A percentile compares a stretch with the other conserved stretches of the same genome.
Evolutionary conservation across 2,329 filamentous ascomycete genomes (phyloP).

Genomic region (Aureobasidium leucospermi): DNA sequence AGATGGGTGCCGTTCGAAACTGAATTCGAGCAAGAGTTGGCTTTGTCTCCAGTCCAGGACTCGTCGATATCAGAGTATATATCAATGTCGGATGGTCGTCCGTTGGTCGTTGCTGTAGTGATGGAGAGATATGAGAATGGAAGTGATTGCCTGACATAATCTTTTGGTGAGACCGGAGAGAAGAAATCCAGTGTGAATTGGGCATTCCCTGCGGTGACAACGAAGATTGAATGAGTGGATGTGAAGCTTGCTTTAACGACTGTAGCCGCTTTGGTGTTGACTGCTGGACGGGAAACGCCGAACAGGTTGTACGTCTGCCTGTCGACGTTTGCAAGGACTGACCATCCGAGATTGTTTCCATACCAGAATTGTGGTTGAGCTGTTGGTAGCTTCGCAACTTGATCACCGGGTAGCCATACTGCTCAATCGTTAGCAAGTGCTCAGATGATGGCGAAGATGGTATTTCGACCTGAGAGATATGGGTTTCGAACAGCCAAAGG

Average conservation of each 20-base stretch:
- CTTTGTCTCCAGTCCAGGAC: slow-evolving; percentile 33
- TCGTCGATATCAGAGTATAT: slow-evolving; percentile 39
- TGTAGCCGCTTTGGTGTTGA: slow-evolving; percentile 26
- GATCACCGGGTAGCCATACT: slow-evolving; percentile 38
- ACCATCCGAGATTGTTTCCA: slow-evolving; percentile 36
- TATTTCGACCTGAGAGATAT: slow-evolving; percentile 30
- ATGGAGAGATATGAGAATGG: slow-evolving; percentile 40
- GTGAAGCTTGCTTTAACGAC: slow-evolving; percentile 34
- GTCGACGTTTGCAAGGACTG: slow-evolving; percentile 35
- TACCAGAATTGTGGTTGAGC: slow-evolving; percentile 38
- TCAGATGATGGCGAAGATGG: background rate
- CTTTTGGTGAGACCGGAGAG: slow-evolving; percentile 36
- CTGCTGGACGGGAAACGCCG: slow-evolving; percentile 27
- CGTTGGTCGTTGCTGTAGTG: slow-evolving; percentile 15
- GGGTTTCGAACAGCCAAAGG: slow-evolving; percentile 38
- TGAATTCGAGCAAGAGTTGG: slow-evolving; percentile 18
- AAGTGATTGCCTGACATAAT: slow-evolving; percentile 37
- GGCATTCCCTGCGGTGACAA: slow-evolving; percentile 30
- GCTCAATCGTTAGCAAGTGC: background rate
- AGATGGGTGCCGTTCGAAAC: slow-evolving; percentile 22
- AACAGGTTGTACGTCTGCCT: slow-evolving; percentile 36
- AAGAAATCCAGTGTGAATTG: slow-evolving; percentile 37
- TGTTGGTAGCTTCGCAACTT: slow-evolving; percentile 30
- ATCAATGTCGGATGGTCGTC: slow-evolving; percentile 24
- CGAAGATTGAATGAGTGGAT: slow-evolving; percentile 36